phyloP scores from a whole-genome alignment of 2,329 filamentous ascomycete species.

The Calonectria hawksworthii region DNA sequence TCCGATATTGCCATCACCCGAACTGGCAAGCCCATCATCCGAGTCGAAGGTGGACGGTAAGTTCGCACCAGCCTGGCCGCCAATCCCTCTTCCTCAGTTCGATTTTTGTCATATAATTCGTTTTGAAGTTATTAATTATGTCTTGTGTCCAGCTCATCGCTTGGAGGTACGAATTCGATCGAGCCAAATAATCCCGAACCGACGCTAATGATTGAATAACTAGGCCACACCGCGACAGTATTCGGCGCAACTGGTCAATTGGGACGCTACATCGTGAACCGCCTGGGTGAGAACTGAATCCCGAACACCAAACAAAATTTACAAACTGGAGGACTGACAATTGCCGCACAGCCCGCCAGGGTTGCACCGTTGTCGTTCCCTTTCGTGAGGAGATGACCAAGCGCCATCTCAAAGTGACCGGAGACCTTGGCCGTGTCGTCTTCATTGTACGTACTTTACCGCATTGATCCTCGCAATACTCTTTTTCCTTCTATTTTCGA shows the following conservation, averaged over 20 bases:
- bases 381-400: constrained; percentile 98
- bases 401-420: constrained; percentile 95
- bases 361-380: constrained; percentile 94
- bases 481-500: not conserved
- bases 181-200: constrained; percentile 25
- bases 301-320: not conserved
- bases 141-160: constrained; percentile 75
- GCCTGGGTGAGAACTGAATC: constrained; percentile 72
- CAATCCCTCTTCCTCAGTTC: not conserved
- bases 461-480: not conserved
- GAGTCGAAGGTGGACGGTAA: constrained; percentile 90
- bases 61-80: constrained; percentile 47
- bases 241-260: constrained; percentile 98
- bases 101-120: not conserved
- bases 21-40: constrained; percentile 95
- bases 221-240: constrained; percentile 95
- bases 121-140: constrained; percentile 49
- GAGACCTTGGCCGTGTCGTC: constrained; percentile 89
- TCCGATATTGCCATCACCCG: constrained; percentile 94
- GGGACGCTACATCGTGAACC: constrained; percentile 97
- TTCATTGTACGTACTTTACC: constrained; percentile 76
- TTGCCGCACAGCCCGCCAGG: constrained; percentile 78
- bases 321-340: constrained; percentile 36
- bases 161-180: constrained; percentile 77
- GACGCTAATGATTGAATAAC: constrained; percentile 48